Base-by-base conservation (phyloP, 768 basidiomycete genomes). In the Tricholoma matsutake region DNA sequence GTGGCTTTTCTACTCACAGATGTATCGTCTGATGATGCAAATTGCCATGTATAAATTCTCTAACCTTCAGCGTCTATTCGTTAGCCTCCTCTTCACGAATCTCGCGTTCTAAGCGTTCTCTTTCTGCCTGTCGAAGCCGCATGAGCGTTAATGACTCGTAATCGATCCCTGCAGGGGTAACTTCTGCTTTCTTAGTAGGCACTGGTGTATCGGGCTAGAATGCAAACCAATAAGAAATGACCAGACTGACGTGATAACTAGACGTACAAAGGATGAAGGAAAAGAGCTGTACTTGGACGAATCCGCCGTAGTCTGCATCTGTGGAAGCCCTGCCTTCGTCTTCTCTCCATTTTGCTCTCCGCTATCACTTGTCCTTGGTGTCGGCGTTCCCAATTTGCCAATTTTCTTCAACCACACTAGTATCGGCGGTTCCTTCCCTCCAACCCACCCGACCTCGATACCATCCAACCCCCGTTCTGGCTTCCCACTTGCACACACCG, bases 111-210 rank as follows among this genome's bases (percentile, higher is more conserved):
- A 95, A 69, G 47, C 88, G 78, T 63, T 86, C 88, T 39, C 88
- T 80, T 71, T 94, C 92, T 0, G 92, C 91, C 68, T 94, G 89
- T 35, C 92, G 80, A 69, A 95, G 77, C 4, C 92, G 83, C 80
- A 94, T 82, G 35, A 94, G 78, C 0, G 91, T 94, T 61, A 93
- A 68, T 2, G 87, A 84, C 73, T 94, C 92, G 59, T 88, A 94
- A 69, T 93, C 89, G 53, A 93, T 65, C 1, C 82, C 82, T 10
- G 77, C 67, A 20, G 72, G 63, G 18, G 69, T 54, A 18, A 60
- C 32, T 54, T 64, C 63, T 61, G 67, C 25, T 61, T 63, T 41
- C 56, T 68, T 57, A 10, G 73, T 59, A 47, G 61, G 56, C 67
- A 73, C 61, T 39, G 75, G 67, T 61, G 76, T 54, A 54, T 74